Evolutionary conservation across 805 yeast genomes (phyloP).

Genomic region (Ogataea corticis): DNA sequence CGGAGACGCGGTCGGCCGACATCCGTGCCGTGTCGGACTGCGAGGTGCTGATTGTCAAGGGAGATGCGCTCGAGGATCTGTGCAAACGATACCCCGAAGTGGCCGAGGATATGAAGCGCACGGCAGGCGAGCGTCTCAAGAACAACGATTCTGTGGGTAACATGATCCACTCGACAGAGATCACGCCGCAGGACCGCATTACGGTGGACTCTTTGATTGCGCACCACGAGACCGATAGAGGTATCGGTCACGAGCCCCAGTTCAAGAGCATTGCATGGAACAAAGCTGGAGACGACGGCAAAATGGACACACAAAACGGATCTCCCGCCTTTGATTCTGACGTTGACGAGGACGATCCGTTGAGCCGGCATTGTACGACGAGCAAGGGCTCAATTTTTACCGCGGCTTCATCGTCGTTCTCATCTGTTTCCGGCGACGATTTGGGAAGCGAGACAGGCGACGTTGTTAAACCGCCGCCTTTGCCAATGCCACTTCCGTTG

Average conservation of each 20-base stretch:
- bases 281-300: not conserved
- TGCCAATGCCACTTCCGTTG: not conserved
- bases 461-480: not conserved
- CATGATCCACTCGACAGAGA: conserved; percentile 22
- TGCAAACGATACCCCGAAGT: conserved; percentile 60
- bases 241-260: conserved; percentile 6
- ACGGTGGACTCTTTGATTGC: conserved; percentile 22
- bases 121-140: conserved; percentile 54
- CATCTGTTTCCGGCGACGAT: not conserved
- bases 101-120: conserved; percentile 56
- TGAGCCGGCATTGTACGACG: not conserved
- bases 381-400: conserved; percentile 12
- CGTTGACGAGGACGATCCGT: conserved; percentile 8
- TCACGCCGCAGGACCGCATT: conserved; percentile 21
- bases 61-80: conserved; percentile 52
- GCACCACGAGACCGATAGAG: conserved; percentile 11
- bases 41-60: conserved; percentile 60
- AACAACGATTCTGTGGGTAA: conserved; percentile 31
- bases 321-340: no score
- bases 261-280: conserved; percentile 24
- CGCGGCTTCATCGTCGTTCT: not conserved
- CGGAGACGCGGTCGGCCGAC: conserved; percentile 54
- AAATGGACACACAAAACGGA: no score
- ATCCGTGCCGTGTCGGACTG: conserved; percentile 61
- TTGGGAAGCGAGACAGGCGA: not conserved